Conservation (phyloP, 208 protist species). For the Herpetomonas samuelpessoai region DNA sequence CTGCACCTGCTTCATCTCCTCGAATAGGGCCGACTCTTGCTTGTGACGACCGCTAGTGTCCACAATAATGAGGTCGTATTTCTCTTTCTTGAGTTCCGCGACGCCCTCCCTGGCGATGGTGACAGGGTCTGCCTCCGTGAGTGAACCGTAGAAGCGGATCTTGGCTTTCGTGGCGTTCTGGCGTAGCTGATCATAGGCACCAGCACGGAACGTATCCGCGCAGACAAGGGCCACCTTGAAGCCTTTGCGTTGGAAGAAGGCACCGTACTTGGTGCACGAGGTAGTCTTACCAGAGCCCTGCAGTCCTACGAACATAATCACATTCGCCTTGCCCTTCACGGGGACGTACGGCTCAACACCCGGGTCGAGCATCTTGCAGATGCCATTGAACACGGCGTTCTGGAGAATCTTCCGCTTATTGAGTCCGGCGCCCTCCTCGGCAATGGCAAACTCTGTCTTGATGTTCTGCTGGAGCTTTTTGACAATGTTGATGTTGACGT, state of each 20-base stretch:
- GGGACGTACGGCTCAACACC: slow-evolving; percentile 95
- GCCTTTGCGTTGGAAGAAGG: slow-evolving; percentile 95
- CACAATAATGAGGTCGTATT: slow-evolving; percentile 99
- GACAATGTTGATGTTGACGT: slow-evolving; percentile 97
- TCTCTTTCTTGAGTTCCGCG: slow-evolving; percentile 94
- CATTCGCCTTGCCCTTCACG: slow-evolving; percentile 94
- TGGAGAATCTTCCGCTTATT: slow-evolving; percentile 97
- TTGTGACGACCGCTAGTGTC: slow-evolving; percentile 99
- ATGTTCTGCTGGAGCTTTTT: slow-evolving; percentile 93
- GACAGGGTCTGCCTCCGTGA: slow-evolving; percentile 96
- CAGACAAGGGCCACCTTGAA: slow-evolving; percentile 97
- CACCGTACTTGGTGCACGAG: slow-evolving; percentile 97
- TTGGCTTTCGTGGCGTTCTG: slow-evolving; percentile 99
- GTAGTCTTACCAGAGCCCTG: slow-evolving; percentile 98
- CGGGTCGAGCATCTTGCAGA: slow-evolving; percentile 97
- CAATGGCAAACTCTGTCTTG: slow-evolving; percentile 90
- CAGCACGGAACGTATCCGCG: slow-evolving; percentile 98
- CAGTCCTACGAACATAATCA: slow-evolving; percentile 99
- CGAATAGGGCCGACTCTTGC: slow-evolving; percentile 98
- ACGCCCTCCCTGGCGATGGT: slow-evolving; percentile 96
- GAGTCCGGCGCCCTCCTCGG: slow-evolving; percentile 92
- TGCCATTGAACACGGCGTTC: slow-evolving; percentile 94
- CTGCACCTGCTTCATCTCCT: slow-evolving; percentile 98
- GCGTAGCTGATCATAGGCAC: slow-evolving; percentile 97
- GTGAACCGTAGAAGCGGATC: slow-evolving; percentile 97